These are phyloP conservation scores for Spironucleus salmonicida DNA, from an alignment of 208 protist genomes.

Conservation along the genomic window DNA sequence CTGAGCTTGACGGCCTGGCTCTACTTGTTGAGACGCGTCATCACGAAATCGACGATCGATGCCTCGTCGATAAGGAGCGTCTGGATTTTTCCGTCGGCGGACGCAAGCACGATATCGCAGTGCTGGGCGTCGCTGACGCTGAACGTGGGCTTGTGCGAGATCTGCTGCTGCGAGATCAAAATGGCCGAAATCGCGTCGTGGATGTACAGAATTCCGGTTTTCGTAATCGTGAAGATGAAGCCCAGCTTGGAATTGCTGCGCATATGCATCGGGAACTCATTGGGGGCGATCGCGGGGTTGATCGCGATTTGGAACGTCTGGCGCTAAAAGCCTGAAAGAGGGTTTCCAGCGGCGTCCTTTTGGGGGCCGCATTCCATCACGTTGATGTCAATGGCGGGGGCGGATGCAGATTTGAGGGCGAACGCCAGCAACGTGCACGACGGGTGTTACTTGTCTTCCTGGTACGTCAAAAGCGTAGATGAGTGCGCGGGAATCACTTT, in stretches of 20 bases:
- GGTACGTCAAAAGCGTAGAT: slow-evolving; percentile 64
- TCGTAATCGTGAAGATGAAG: slow-evolving; percentile 79
- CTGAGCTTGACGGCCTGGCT: slow-evolving; percentile 81
- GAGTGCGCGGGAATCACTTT: slow-evolving; percentile 82
- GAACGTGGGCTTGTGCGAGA: slow-evolving; percentile 57
- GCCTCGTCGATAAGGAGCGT: slow-evolving; percentile 76
- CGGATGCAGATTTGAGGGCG: slow-evolving; percentile 60
- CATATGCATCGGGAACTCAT: slow-evolving; percentile 92
- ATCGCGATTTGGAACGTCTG: not conserved
- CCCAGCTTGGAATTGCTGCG: slow-evolving; percentile 70
- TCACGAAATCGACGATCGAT: slow-evolving; percentile 80
- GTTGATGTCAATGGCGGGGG: slow-evolving; percentile 50
- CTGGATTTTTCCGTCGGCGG: slow-evolving; percentile 54
- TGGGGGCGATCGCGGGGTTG: slow-evolving; percentile 19
- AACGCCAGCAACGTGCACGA: slow-evolving; percentile 77
- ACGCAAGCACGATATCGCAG: slow-evolving; percentile 47
- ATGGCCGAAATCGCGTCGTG: slow-evolving; percentile 66
- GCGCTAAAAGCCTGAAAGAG: not conserved
- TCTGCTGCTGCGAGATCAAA: slow-evolving; percentile 77
- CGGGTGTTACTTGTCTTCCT: slow-evolving; percentile 48
- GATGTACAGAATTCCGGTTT: slow-evolving; percentile 39
- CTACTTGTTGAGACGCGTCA: slow-evolving; percentile 67
- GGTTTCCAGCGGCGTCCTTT: slow-evolving; percentile 53
- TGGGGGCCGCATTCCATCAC: slow-evolving; percentile 66
- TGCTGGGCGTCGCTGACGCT: slow-evolving; percentile 69